Evolutionary conservation across 768 basidiomycete genomes (phyloP).

Genomic region (Pleurotus cornucopiae): DNA sequence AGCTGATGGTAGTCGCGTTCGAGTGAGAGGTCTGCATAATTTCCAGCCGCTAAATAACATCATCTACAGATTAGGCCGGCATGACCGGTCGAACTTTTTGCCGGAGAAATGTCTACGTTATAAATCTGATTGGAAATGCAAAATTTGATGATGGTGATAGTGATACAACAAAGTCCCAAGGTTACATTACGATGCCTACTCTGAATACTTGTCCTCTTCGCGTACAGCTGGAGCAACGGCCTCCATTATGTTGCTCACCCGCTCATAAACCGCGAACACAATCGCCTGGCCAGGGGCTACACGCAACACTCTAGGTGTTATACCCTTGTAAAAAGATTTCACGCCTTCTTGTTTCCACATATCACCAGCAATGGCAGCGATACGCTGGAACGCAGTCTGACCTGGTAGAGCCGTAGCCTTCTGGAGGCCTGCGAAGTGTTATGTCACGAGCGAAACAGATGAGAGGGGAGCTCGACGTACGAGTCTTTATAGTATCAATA

Average conservation of each 20-base stretch:
- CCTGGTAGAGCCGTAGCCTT: constrained; percentile 74
- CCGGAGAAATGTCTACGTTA: not conserved
- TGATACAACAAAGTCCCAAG: constrained; percentile 4
- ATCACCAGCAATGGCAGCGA: constrained; percentile 76
- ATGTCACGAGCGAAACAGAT: not conserved
- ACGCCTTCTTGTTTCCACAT: constrained; percentile 94
- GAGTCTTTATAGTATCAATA: constrained; percentile 92
- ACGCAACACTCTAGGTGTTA: constrained; percentile 91
- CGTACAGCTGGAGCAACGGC: constrained; percentile 47
- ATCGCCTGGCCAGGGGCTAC: constrained; percentile 97
- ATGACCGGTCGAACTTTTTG: not conserved
- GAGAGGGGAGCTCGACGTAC: constrained; percentile 37
- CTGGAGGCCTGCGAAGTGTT: constrained; percentile 60
- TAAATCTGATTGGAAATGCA: no score
- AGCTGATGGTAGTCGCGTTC: not conserved
- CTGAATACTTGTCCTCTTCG: constrained; percentile 65
- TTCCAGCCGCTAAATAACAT: not conserved
- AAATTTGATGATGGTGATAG: not conserved
- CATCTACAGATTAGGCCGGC: not conserved
- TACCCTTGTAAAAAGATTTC: constrained; percentile 94
- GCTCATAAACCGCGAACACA: constrained; percentile 96
- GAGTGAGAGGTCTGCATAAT: not conserved
- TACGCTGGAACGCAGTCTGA: constrained; percentile 73
- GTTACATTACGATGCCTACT: constrained; percentile 32
- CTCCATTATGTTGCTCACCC: constrained; percentile 76